A percentile compares a stretch with the other conserved stretches of the same genome.
phyloP scores from a whole-genome alignment of 2,329 filamentous ascomycete species.

The Penicillium sp. region DNA sequence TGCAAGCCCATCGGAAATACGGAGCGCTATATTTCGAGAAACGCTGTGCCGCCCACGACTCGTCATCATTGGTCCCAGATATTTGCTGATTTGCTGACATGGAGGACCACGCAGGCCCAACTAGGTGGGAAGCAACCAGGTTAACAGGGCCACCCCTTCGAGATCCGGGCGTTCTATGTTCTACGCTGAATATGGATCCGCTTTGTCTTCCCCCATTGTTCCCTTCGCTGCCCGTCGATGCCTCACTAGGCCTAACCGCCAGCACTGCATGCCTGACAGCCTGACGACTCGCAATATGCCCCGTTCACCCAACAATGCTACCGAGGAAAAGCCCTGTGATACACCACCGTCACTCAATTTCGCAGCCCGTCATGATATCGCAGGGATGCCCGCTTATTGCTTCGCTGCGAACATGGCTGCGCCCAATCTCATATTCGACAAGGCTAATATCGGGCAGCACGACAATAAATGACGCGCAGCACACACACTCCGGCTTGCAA shows the following conservation, averaged over 20 bases:
- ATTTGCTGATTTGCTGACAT: conserved; percentile 22
- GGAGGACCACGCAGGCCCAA: conserved; percentile 9
- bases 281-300: conserved; percentile 23
- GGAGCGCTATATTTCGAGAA: conserved; percentile 10
- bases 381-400: neutral
- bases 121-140: conserved; percentile 1
- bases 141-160: conserved; percentile 14
- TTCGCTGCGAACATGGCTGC: neutral
- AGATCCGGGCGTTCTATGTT: conserved; percentile 5
- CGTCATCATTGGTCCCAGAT: conserved; percentile 22
- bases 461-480: conserved; percentile 20
- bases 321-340: conserved; percentile 21
- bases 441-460: conserved; percentile 22
- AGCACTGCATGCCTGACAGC: conserved; percentile 23
- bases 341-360: conserved; percentile 18
- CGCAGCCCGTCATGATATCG: neutral
- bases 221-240: conserved; percentile 2
- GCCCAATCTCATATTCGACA: conserved; percentile 1
- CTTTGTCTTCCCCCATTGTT: neutral
- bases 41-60: conserved; percentile 2
- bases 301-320: conserved; percentile 19
- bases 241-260: conserved; percentile 11
- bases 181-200: neutral
- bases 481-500: conserved; percentile 5
- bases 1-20: conserved; percentile 16